Evolutionary conservation across 495 filamentous ascomycete genomes (phyloP), one percentile per base, ranked within the genome.

Genomic region (Aspergillus avenaceus): DNA sequence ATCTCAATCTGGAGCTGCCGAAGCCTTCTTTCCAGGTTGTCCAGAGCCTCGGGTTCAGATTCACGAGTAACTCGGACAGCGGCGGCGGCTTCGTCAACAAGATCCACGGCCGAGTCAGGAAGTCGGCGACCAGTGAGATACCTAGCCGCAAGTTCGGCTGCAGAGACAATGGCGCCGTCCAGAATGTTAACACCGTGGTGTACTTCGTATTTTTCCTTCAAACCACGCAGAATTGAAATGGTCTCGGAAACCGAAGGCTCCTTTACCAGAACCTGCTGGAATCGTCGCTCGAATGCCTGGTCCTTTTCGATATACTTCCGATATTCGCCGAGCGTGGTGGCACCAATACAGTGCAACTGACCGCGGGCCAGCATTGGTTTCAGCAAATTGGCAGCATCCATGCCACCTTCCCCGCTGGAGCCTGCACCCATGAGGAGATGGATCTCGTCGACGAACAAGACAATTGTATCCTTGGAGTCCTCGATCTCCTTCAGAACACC

Each of bases 231-330:
- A 63, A 98, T 98, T 3, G 93, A 97, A 55, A 98, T 83, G 3
- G 93, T 97, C 67, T 98, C 93, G 0, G 83, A 67, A 34, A 97
- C 83, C 5, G 83, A 71, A 1, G 93, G 93, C 64, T 98, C 93
- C 63, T 95, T 95, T 61, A 97, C 90, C 26, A 97, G 69, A 25
- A 98, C 92, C 66, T 97, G 93, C 67, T 98, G 93, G 77, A 98
- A 98, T 63, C 93, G 88, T 60, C 95, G 90, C 66, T 97, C 93
- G 63, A 98, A 97, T 40, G 93, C 93, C 37, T 88, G 86, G 57
- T 98, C 93, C 69, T 98, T 98, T 67, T 98, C 95, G 50, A 98
- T 97, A 68, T 98, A 97, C 70, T 98, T 98, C 58, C 93, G 84
- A 72, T 97, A 98, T 67, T 98, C 93, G 50, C 82, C 81, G 42